Evolutionary conservation across 257 asterid species (phyloP).

Genomic region (Craterostigma plantagineum): DNA sequence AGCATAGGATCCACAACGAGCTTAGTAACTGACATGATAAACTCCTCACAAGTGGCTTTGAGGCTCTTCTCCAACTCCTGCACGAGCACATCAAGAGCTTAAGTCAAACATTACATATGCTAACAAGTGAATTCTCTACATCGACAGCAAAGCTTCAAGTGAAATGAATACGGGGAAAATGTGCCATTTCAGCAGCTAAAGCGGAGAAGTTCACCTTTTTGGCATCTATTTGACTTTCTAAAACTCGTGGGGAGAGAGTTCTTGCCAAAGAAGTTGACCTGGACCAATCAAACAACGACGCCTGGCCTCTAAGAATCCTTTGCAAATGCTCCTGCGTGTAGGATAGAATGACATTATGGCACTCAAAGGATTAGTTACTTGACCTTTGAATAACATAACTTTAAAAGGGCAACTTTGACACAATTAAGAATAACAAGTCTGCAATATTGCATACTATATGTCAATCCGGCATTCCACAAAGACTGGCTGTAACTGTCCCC

Average conservation of each 20-base stretch:
- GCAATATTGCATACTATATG: no score
- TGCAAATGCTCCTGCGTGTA: slow-evolving; percentile 77
- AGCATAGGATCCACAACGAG: slow-evolving; percentile 92
- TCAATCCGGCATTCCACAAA: no score
- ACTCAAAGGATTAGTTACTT: no score
- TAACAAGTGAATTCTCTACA: background rate
- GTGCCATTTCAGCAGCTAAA: no score
- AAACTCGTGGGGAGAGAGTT: slow-evolving; percentile 88
- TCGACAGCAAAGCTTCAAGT: no score
- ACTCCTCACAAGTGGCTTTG: slow-evolving; percentile 91
- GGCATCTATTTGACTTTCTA: slow-evolving; percentile 98
- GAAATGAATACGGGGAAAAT: no score
- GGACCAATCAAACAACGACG: slow-evolving; percentile 92
- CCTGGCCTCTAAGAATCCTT: slow-evolving; percentile 93
- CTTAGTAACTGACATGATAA: slow-evolving; percentile 93
- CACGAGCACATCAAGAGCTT: slow-evolving; percentile 1
- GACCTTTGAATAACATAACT: no score
- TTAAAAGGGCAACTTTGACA: no score
- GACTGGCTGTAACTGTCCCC: background rate
- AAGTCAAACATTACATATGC: slow-evolving; percentile 5
- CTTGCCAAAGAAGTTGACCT: slow-evolving; percentile 86
- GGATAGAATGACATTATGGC: no score
- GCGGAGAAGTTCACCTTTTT: slow-evolving; percentile 73
- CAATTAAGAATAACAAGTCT: no score
- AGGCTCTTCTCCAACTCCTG: slow-evolving; percentile 98